These are phyloP conservation scores for Pleurozium schreberi DNA, from an alignment of 225 moss, liverwort and hornwort species.

Conservation along the genomic window DNA sequence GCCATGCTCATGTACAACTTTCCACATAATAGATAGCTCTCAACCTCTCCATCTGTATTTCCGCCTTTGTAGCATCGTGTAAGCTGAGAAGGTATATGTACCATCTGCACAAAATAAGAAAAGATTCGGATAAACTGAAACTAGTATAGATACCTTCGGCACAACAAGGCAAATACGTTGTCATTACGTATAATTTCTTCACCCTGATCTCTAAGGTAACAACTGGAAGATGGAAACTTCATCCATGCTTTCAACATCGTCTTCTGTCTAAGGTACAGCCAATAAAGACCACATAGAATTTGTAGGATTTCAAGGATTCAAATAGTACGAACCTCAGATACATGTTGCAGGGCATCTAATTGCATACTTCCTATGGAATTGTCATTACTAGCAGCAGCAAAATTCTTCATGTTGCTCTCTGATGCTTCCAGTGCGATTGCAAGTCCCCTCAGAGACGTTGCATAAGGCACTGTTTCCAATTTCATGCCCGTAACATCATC, in stretches of 20 bases:
- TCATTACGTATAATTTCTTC: not conserved
- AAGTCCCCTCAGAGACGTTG: slow-evolving; percentile 41
- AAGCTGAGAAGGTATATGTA: slow-evolving; percentile 55
- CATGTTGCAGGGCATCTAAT: slow-evolving; percentile 31
- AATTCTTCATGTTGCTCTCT: not conserved
- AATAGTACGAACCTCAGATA: slow-evolving; percentile 14
- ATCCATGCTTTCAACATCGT: not conserved
- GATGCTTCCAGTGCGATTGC: slow-evolving; percentile 38
- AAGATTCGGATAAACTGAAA: not conserved
- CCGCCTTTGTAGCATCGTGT: slow-evolving; percentile 42
- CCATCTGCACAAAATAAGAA: slow-evolving; percentile 37
- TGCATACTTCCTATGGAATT: slow-evolving; percentile 16
- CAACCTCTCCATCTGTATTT: slow-evolving; percentile 25
- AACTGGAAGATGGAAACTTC: not conserved
- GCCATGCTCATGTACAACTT: slow-evolving; percentile 32
- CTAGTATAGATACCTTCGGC: not conserved
- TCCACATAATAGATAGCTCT: slow-evolving; percentile 39
- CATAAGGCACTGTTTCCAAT: slow-evolving; percentile 24
- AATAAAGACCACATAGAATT: not conserved
- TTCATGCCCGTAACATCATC: slow-evolving; percentile 39
- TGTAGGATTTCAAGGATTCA: not conserved
- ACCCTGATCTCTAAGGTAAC: not conserved
- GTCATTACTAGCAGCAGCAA: not conserved
- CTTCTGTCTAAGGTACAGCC: not conserved
- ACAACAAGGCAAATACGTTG: not conserved